These are phyloP conservation scores for Quercus bicolor DNA, from an alignment of 306 rosid genomes.

Conservation along the genomic window DNA sequence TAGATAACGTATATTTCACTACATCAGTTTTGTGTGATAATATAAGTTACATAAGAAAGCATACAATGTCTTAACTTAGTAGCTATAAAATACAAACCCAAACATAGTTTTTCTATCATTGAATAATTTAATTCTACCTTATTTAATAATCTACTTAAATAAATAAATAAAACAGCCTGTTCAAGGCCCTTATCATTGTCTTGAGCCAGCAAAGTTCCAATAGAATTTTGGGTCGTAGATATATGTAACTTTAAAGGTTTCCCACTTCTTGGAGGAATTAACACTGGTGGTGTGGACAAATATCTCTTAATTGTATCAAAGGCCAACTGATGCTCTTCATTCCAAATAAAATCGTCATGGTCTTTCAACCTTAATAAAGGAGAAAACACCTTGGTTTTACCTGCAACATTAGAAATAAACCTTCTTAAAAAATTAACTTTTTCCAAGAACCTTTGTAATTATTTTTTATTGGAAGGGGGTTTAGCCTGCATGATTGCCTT, in stretches of 20 bases:
- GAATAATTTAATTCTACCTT: not conserved
- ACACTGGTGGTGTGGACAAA: not conserved
- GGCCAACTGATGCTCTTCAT: not conserved
- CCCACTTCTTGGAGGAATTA: too few species aligned
- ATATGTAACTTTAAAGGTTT: too few species aligned
- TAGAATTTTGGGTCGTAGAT: fast-evolving
- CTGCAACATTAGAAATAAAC: not conserved
- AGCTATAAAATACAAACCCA: not conserved
- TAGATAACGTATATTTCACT: not conserved
- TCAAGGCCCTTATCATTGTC: not conserved
- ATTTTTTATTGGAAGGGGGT: not conserved
- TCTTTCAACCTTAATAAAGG: not conserved
- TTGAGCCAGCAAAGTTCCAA: not conserved
- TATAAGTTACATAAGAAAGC: not conserved
- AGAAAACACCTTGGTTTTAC: not conserved
- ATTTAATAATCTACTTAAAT: not conserved
- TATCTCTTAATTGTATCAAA: not conserved
- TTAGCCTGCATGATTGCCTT: not conserved
- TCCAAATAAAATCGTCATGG: not conserved
- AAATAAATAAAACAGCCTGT: not conserved
- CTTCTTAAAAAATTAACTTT: not conserved
- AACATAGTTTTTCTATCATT: not conserved
- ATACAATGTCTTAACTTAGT: not conserved
- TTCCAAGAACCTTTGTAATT: not conserved
- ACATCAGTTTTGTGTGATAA: not conserved